These are phyloP conservation scores for Eimeria acervulina DNA, from an alignment of 169 alveolate species.

Conservation along the genomic window DNA sequence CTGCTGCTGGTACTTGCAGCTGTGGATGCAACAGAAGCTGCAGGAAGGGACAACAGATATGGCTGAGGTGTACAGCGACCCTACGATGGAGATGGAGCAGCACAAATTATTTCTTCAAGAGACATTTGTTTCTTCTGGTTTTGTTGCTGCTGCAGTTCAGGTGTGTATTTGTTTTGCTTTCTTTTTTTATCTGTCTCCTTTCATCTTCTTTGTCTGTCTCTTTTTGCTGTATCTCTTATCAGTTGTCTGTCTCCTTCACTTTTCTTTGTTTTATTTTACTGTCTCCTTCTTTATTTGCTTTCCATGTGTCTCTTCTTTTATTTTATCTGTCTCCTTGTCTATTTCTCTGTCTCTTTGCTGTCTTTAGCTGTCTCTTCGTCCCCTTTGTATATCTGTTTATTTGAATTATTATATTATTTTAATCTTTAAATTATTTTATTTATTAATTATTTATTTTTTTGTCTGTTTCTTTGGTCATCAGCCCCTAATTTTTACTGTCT, in stretches of 20 bases:
- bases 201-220: background rate
- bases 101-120: conserved; percentile 38
- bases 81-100: conserved; percentile 27
- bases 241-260: background rate
- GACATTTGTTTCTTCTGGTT: conserved; percentile 13
- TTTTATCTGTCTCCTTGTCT: no score
- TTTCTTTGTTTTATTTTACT: no score
- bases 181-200: background rate
- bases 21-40: conserved; percentile 78
- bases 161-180: background rate
- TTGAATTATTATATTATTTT: no score
- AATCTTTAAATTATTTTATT: no score
- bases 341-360: background rate
- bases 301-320: no score
- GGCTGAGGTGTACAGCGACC: conserved; percentile 59
- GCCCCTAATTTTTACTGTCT: background rate
- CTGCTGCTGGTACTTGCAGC: conserved; percentile 45
- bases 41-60: conserved; percentile 65
- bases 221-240: no score
- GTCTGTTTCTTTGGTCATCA: background rate
- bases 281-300: no score
- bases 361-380: background rate
- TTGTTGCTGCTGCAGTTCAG: conserved; percentile 42
- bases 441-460: background rate
- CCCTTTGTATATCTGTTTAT: background rate